Evolutionary conservation across 2,329 filamentous ascomycete species (phyloP), one percentile per base, ranked within the genome.

Genomic region (Huntiella abstrusa): DNA sequence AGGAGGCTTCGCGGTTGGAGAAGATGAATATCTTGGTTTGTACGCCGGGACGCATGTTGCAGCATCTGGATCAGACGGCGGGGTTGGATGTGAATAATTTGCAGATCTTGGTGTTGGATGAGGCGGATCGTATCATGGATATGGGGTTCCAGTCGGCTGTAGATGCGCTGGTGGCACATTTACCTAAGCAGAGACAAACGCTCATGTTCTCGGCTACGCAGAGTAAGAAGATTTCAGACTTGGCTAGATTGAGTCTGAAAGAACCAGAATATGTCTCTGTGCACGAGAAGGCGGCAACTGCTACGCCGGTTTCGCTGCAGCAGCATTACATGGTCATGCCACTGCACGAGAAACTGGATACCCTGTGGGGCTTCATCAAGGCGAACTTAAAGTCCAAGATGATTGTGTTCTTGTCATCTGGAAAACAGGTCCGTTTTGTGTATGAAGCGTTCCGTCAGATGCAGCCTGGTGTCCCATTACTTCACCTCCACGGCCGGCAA

Each of bases 1-100:
- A 95, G 56, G 76, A 98, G 63, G 77, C 83, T 17, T 83, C 92
- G 54, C 73, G 87, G 33, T 59, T 98, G 50, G 75, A 76, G 3
- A 75, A 85, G 52, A 96, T 98, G 88, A 98, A 96, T 59, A 96
- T 98, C 41, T 65, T 98, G 19, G 85, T 98, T 7, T 93, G 87
- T 57, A 98, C 91, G 1, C 91, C 91, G 0, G 91, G 91, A 1
- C 76, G 91, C 33, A 93, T 98, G 71, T 65, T 96, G 54, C 91
- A 98, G 62, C 91, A 98, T 61, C 68, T 98, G 56, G 88, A 93
- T 56, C 87, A 95, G 65, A 96, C 88, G 0, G 83, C 85, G 1
- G 77, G 80, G 13, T 82, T 98, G 57, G 85, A 88, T 53, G 82
- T 88, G 52, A 81, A 91, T 59, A 91, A 93, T 58, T 61, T 98